Base-by-base conservation (phyloP, 2,329 filamentous ascomycete genomes). In the Cladophialophora psammophila region DNA sequence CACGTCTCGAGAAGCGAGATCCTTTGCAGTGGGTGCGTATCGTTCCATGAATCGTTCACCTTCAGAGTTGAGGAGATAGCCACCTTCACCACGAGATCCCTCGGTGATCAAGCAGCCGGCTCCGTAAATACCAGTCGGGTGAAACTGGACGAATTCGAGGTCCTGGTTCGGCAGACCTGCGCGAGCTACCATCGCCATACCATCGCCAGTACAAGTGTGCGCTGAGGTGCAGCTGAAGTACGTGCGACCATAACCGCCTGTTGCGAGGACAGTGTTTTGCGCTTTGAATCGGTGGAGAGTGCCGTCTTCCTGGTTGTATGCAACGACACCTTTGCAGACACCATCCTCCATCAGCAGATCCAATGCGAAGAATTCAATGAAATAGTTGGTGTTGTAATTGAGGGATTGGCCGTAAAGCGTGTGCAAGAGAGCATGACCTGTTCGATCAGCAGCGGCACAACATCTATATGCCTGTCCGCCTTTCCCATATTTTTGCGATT, bases 11-110 rank as follows among this genome's bases (percentile, higher is more conserved):
- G 90, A 93, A 71, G 94, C 94, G 78, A 99, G 87, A 89, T 99
- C 94, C 88, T 97, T 98, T 75, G 94, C 94, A 59, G 94, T 98
- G 67, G 94, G 94, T 52, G 94, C 94, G 78, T 99, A 99, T 78
- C 94, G 90, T 84, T 98, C 94, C 94, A 99, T 99, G 84, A 99
- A 99, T 76, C 94, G 91, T 85, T 98, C 95, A 84, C 94, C 94
- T 86, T 98, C 92, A 5, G 92, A 93, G 88, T 99, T 99, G 73
- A 98, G 88, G 60, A 99, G 88, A 81, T 97, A 98, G 77, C 94
- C 94, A 86, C 94, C 94, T 86, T 98, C 95, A 85, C 95, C 95
- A 86, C 95, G 93, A 74, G 94, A 93, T 75, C 94, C 94, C 84
- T 99, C 94, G 12, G 95, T 98, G 78, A 99, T 99, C 86, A 99